Percentiles rank a stretch among this genome's conserved stretches.
These are phyloP conservation scores for Elaphomyces granulatus DNA, from an alignment of 495 filamentous ascomycete genomes.

Conservation along the genomic window DNA sequence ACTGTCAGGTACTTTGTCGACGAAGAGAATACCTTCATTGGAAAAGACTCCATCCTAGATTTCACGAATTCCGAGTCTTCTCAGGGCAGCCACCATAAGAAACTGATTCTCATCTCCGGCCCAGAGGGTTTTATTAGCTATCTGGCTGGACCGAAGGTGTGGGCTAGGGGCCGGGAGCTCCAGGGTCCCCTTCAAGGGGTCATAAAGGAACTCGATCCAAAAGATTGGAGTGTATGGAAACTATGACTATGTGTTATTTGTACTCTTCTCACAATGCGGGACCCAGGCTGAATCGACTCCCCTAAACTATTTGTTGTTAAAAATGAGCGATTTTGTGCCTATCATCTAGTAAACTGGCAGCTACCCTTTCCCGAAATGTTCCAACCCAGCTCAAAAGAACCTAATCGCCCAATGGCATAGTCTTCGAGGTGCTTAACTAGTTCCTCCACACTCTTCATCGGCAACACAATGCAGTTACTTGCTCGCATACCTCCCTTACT, in stretches of 20 bases:
- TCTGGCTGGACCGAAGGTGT: slow-evolving; percentile 64
- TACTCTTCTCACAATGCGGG: no score
- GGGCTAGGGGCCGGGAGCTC: slow-evolving; percentile 52
- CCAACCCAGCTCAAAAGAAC: neutral
- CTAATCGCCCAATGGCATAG: slow-evolving; percentile 30
- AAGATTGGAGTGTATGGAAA: slow-evolving; percentile 48
- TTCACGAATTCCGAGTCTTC: slow-evolving; percentile 14
- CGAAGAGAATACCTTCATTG: slow-evolving; percentile 54
- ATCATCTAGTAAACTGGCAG: neutral
- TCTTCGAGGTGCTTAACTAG: slow-evolving; percentile 43
- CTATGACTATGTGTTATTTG: slow-evolving; percentile 25
- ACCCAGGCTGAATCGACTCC: neutral
- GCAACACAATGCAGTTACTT: slow-evolving; percentile 47
- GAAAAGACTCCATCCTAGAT: slow-evolving; percentile 30
- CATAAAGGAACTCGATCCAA: slow-evolving; percentile 36
- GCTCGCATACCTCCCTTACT: slow-evolving; percentile 39
- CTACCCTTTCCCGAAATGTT: no score
- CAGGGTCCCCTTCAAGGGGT: slow-evolving; percentile 51
- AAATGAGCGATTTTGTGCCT: neutral
- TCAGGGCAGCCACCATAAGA: slow-evolving; percentile 22
- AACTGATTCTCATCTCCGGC: slow-evolving; percentile 66
- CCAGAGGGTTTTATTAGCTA: slow-evolving; percentile 77
- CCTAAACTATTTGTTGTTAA: neutral
- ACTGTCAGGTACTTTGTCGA: slow-evolving; percentile 63
- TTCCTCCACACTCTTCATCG: slow-evolving; percentile 43